Percentiles rank a stretch among this genome's conserved stretches.
phyloP scores from a whole-genome alignment of 1,284 basidiomycete genomes.

The Erythrobasidium hasegawianum region DNA sequence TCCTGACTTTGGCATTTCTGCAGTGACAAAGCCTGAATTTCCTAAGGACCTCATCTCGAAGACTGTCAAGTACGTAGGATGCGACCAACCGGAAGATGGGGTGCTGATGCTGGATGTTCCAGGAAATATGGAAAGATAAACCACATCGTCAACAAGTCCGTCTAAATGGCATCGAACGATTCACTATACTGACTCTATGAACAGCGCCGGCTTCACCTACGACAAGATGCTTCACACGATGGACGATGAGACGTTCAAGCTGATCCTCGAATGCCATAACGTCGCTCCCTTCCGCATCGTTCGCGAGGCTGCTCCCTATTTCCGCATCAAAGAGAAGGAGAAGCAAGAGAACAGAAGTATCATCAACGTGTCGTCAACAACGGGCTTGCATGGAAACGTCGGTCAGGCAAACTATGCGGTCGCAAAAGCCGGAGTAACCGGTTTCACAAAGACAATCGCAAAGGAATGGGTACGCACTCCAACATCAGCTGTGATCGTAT shows the following conservation, averaged over 20 bases:
- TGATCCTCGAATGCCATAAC: conserved; percentile 76
- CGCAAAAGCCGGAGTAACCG: conserved; percentile 67
- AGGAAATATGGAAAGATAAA: conserved; percentile 76
- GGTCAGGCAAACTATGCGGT: conserved; percentile 71
- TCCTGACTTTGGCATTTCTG: conserved; percentile 64
- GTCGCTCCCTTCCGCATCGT: conserved; percentile 79
- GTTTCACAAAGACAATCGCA: conserved; percentile 75
- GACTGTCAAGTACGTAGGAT: conserved; percentile 61
- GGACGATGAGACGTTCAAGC: conserved; percentile 73
- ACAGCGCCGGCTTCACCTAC: conserved; percentile 68
- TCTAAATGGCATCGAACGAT: conserved; percentile 43
- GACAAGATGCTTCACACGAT: conserved; percentile 82
- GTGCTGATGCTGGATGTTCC: conserved; percentile 12
- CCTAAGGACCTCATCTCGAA: conserved; percentile 71
- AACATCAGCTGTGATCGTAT: background rate
- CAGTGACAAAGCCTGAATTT: conserved; percentile 75
- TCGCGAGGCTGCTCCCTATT: conserved; percentile 75
- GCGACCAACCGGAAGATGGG: background rate
- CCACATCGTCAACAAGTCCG: conserved; percentile 72
- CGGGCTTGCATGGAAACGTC: conserved; percentile 74
- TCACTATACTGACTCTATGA: background rate
- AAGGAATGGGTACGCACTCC: conserved; percentile 87
- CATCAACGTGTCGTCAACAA: conserved; percentile 64
- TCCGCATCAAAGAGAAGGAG: conserved; percentile 65
- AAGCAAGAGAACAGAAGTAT: conserved; percentile 66